Percentiles rank a stretch among this genome's conserved stretches.
phyloP scores from a whole-genome alignment of 768 basidiomycete genomes.

The Mrakia hoshinonis region DNA sequence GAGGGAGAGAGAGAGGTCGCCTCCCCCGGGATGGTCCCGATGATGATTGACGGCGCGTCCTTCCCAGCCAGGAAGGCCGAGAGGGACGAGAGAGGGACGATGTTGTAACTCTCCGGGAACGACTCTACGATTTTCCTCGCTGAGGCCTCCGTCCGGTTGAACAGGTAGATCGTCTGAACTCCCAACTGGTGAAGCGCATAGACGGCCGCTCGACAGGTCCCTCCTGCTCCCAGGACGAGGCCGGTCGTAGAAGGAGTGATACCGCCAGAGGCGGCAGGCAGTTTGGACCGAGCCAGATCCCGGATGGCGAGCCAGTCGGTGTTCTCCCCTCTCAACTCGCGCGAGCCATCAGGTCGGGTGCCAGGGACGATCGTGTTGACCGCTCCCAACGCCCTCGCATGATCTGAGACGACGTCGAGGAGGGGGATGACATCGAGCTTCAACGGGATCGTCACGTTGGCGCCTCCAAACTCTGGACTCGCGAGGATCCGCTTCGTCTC shows the following conservation, averaged over 20 bases:
- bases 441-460: slow-evolving; percentile 91
- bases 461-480: slow-evolving; percentile 76
- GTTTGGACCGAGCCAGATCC: slow-evolving; percentile 42
- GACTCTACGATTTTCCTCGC: slow-evolving; percentile 59
- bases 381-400: slow-evolving; percentile 80
- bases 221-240: slow-evolving; percentile 89
- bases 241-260: slow-evolving; percentile 47
- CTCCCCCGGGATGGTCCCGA: slow-evolving; percentile 73
- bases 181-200: slow-evolving; percentile 71
- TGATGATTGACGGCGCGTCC: slow-evolving; percentile 58
- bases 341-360: slow-evolving; percentile 43
- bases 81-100: slow-evolving; percentile 54
- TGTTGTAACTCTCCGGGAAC: slow-evolving; percentile 57
- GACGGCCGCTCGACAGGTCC: slow-evolving; percentile 87
- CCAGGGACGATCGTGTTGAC: slow-evolving; percentile 81
- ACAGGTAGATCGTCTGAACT: slow-evolving; percentile 65
- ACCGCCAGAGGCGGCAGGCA: slow-evolving; percentile 43
- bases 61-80: slow-evolving; percentile 44
- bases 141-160: slow-evolving; percentile 70
- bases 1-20: slow-evolving; percentile 46
- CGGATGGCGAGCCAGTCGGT: slow-evolving; percentile 91
- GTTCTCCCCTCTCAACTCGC: slow-evolving; percentile 76
- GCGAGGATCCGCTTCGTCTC: slow-evolving; percentile 57
- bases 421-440: slow-evolving; percentile 82
- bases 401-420: slow-evolving; percentile 67